Evolutionary conservation across 352 stramenopile genomes (phyloP).

Genomic region (Phytophthora meadii): DNA sequence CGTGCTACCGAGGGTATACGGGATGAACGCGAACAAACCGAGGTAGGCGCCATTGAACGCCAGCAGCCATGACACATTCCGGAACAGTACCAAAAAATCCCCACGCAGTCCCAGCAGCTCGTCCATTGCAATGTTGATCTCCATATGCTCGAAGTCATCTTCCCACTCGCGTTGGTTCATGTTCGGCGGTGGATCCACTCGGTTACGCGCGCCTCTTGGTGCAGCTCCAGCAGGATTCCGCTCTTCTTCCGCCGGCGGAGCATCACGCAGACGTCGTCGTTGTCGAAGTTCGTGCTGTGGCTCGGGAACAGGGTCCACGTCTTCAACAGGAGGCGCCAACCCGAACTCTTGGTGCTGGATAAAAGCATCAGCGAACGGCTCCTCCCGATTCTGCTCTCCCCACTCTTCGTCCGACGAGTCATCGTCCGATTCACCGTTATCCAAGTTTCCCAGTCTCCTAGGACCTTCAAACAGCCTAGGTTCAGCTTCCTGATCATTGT

Average conservation of each 20-base stretch:
- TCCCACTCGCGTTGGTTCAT: slow-evolving; percentile 77
- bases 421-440: slow-evolving; percentile 47
- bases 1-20: slow-evolving; percentile 94
- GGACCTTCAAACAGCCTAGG: slow-evolving; percentile 48
- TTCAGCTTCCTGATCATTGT: slow-evolving; percentile 38
- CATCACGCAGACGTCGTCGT: slow-evolving; percentile 36
- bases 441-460: slow-evolving; percentile 47
- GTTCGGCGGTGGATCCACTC: slow-evolving; percentile 46
- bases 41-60: slow-evolving; percentile 98
- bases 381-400: slow-evolving; percentile 35
- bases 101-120: slow-evolving; percentile 97
- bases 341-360: slow-evolving; percentile 46
- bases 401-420: slow-evolving; percentile 68
- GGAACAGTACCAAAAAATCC: slow-evolving; percentile 93
- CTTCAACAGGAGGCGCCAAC: slow-evolving; percentile 26
- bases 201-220: slow-evolving; percentile 42
- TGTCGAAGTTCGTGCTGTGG: slow-evolving; percentile 51
- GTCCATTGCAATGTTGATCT: slow-evolving; percentile 96
- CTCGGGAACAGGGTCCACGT: slow-evolving; percentile 27
- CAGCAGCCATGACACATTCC: slow-evolving; percentile 97
- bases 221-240: slow-evolving; percentile 24
- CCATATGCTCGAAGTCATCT: slow-evolving; percentile 92
- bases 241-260: slow-evolving; percentile 19
- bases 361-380: slow-evolving; percentile 54
- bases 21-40: slow-evolving; percentile 96